phyloP scores from a whole-genome alignment of 805 yeast genomes.

The Candida maesae region DNA sequence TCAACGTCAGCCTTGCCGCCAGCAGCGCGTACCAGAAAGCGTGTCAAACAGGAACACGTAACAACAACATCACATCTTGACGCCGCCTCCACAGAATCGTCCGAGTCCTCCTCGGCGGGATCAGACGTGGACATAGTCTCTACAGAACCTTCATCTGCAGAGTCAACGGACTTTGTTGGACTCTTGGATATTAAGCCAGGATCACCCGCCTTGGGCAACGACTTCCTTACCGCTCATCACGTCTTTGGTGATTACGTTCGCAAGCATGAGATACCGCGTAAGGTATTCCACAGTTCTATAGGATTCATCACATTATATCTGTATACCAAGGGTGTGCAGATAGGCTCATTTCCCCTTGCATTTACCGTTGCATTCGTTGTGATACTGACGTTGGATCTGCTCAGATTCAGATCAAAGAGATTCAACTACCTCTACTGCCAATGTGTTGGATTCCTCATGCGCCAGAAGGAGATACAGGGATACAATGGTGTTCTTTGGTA shows the following conservation, averaged over 20 bases:
- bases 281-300: conserved; percentile 81
- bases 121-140: conserved; percentile 9
- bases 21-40: conserved; percentile 12
- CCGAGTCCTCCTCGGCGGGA: conserved; percentile 9
- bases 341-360: conserved; percentile 54
- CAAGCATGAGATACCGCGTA: conserved; percentile 87
- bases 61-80: conserved; percentile 6
- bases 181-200: conserved; percentile 5
- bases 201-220: conserved; percentile 18
- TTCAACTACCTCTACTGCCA: conserved; percentile 67
- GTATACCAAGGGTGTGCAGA: conserved; percentile 59
- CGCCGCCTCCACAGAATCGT: conserved; percentile 8
- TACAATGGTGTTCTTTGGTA: conserved; percentile 91
- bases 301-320: conserved; percentile 77
- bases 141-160: conserved; percentile 4
- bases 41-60: conserved; percentile 12
- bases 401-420: conserved; percentile 58
- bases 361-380: conserved; percentile 50
- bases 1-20: conserved; percentile 12
- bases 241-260: conserved; percentile 52
- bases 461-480: conserved; percentile 69
- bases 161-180: conserved; percentile 15
- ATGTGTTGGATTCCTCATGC: conserved; percentile 74
- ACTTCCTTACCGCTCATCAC: conserved; percentile 36
- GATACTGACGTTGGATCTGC: conserved; percentile 59